Evolutionary conservation across 345 rosid species (phyloP).

Genomic region (Carallia brachiata): DNA sequence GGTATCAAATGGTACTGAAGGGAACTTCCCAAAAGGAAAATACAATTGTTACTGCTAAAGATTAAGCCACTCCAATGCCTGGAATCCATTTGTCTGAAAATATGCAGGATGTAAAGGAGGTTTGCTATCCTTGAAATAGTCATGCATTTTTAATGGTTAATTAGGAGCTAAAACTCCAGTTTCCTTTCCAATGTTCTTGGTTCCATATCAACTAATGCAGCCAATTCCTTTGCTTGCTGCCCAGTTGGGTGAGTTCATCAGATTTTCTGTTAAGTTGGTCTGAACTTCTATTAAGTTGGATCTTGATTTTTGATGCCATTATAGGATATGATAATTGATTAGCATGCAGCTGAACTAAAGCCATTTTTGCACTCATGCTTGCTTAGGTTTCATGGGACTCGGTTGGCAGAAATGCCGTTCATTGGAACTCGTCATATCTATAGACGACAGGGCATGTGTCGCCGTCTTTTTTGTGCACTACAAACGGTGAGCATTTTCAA

Average conservation of each 20-base stretch:
- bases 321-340: not conserved
- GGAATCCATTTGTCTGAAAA: not conserved
- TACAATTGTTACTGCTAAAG: not conserved
- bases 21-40: not conserved
- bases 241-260: not conserved
- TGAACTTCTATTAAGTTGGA: not conserved
- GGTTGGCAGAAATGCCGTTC: conserved; percentile 36
- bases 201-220: not conserved
- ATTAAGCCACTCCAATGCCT: not conserved
- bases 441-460: conserved; percentile 37
- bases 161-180: not conserved
- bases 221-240: not conserved
- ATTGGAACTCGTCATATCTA: conserved; percentile 36
- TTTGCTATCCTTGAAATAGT: not conserved
- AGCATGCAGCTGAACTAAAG: conserved; percentile 3
- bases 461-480: conserved; percentile 27
- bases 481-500: conserved; percentile 20
- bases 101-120: not conserved
- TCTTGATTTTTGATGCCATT: not conserved
- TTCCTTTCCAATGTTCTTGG: not conserved
- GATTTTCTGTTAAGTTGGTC: not conserved
- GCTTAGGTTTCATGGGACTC: conserved; percentile 28
- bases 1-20: not conserved
- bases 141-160: not conserved
- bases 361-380: conserved; percentile 9